These are phyloP conservation scores for Malus domestica DNA, from an alignment of 306 rosid genomes.

Conservation along the genomic window DNA sequence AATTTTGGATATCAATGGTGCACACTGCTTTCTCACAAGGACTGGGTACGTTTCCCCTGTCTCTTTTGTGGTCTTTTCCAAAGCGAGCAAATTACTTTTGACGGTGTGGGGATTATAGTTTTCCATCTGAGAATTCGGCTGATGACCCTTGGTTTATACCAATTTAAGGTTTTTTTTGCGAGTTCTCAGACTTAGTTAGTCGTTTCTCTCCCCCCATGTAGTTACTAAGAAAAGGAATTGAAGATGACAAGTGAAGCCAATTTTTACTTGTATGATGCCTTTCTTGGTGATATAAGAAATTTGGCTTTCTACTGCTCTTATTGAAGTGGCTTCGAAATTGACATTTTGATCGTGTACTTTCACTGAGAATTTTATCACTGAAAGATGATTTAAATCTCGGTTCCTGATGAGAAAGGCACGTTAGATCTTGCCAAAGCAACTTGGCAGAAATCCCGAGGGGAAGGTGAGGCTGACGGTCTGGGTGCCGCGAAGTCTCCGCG, in stretches of 20 bases:
- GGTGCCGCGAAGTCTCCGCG: slow-evolving; percentile 99
- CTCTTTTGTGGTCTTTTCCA: not conserved
- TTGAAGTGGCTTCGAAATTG: too few species aligned
- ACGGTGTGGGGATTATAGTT: not conserved
- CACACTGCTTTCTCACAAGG: slow-evolving; percentile 73
- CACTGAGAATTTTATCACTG: slow-evolving; percentile 27
- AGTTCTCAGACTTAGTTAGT: not conserved
- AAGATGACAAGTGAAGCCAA: not conserved
- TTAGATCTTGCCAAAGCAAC: slow-evolving; percentile 86
- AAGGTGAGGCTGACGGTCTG: slow-evolving; percentile 87
- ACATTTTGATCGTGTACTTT: slow-evolving; percentile 1
- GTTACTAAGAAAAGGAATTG: not conserved
- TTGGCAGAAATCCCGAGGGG: slow-evolving; percentile 93
- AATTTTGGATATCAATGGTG: slow-evolving; percentile 75
- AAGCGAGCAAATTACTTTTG: not conserved
- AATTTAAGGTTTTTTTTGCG: not conserved
- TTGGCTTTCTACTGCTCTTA: not conserved
- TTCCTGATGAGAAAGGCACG: slow-evolving; percentile 79
- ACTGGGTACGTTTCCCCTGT: slow-evolving; percentile 62
- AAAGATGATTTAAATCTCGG: too few species aligned
- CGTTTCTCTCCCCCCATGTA: not conserved
- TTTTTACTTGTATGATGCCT: too few species aligned
- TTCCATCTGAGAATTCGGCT: not conserved
- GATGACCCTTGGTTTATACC: not conserved
- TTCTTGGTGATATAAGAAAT: slow-evolving; percentile 8